A percentile compares a stretch with the other conserved stretches of the same genome.
Conservation (phyloP, 495 filamentous ascomycete genomes). For the Aspergillus nidulans region DNA sequence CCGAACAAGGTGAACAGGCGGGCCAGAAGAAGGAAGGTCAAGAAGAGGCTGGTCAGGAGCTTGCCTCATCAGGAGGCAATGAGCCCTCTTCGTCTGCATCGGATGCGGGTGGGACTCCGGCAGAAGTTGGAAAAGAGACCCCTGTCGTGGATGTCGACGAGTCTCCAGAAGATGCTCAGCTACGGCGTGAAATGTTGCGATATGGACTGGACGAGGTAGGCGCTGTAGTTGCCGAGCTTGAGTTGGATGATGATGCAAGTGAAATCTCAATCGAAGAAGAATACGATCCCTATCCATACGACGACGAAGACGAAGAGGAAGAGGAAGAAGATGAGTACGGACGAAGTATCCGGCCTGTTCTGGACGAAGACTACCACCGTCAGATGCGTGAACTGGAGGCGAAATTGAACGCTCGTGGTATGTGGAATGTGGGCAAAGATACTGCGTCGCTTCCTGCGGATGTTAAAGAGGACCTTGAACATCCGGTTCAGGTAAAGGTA, state of each 20-base stretch:
- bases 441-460: constrained; percentile 29
- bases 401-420: constrained; percentile 55
- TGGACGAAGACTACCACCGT: constrained; percentile 67
- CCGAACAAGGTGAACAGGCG: neutral
- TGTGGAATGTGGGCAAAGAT: constrained; percentile 51
- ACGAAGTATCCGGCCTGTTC: constrained; percentile 53
- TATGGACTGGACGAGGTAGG: constrained; percentile 83
- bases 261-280: constrained; percentile 56
- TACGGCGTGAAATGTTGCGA: constrained; percentile 87
- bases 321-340: constrained; percentile 68
- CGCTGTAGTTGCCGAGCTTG: constrained; percentile 86
- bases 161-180: constrained; percentile 68
- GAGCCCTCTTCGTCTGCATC: constrained; percentile 9
- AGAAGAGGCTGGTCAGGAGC: neutral
- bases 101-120: constrained; percentile 20
- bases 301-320: constrained; percentile 50
- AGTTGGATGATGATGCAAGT: constrained; percentile 67
- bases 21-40: neutral
- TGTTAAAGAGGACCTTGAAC: constrained; percentile 28
- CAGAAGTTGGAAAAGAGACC: constrained; percentile 22
- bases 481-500: constrained; percentile 19
- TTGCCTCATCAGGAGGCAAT: constrained; percentile 4
- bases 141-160: constrained; percentile 54
- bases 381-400: constrained; percentile 83
- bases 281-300: constrained; percentile 40